A percentile compares a stretch with the other conserved stretches of the same genome.
phyloP scores from a whole-genome alignment of 768 basidiomycete species.

The Lactifluus echinatus region DNA sequence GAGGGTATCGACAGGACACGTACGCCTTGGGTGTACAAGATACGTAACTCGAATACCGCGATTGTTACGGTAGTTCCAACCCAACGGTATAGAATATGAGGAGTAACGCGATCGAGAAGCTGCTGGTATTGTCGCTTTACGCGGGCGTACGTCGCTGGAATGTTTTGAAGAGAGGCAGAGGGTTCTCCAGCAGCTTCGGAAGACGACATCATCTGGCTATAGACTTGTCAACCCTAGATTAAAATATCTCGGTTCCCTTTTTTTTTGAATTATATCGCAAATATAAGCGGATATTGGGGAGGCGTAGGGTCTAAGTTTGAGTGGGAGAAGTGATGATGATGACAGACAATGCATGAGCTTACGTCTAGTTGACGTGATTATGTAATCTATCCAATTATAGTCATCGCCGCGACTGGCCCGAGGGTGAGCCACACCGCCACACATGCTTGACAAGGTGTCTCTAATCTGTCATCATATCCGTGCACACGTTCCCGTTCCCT shows the following conservation, averaged over 20 bases:
- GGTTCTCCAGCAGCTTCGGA: constrained; percentile 8
- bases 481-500: constrained; percentile 26
- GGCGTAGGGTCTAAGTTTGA: too few relatives aligned
- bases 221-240: not conserved
- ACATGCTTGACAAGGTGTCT: too few relatives aligned
- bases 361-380: not conserved
- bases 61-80: constrained; percentile 62
- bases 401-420: too few relatives aligned
- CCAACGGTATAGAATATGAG: constrained; percentile 87
- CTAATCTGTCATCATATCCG: constrained; percentile 34
- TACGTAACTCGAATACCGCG: constrained; percentile 71
- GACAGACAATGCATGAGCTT: not conserved
- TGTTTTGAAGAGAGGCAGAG: constrained; percentile 25
- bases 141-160: constrained; percentile 35
- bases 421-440: too few relatives aligned
- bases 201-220: constrained; percentile 21
- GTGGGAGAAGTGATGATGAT: not conserved
- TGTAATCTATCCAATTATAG: not conserved
- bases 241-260: not conserved
- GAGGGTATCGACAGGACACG: not conserved
- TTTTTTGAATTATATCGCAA: constrained; percentile 1
- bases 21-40: constrained; percentile 74
- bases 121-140: constrained; percentile 77
- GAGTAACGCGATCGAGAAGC: constrained; percentile 86
- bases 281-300: too few relatives aligned